Conservation (phyloP, 2,329 filamentous ascomycete species). For the Nemania diffusa region DNA sequence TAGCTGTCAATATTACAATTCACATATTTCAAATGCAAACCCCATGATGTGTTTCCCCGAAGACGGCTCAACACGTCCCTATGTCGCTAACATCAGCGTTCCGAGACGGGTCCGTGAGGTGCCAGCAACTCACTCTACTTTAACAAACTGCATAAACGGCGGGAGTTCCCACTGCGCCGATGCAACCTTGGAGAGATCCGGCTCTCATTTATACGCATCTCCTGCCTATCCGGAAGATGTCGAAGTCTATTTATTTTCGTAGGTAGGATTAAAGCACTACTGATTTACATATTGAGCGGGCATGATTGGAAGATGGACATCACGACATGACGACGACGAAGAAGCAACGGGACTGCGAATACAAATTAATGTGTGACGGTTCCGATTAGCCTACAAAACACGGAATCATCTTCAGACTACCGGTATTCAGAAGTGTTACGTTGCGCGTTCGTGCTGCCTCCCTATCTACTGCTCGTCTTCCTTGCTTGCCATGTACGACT, state of each 20-base stretch:
- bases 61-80: constrained; percentile 1
- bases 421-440: constrained; percentile 17
- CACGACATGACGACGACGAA: constrained; percentile 29
- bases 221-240: constrained; percentile 32
- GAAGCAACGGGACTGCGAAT: constrained; percentile 27
- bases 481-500: constrained; percentile 15
- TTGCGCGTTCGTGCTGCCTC: constrained; percentile 6
- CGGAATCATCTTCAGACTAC: constrained; percentile 15
- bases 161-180: constrained; percentile 21
- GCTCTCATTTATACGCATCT: constrained; percentile 16
- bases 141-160: constrained; percentile 18
- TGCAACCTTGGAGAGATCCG: constrained; percentile 24
- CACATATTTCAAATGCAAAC: constrained; percentile 16
- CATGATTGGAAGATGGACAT: constrained; percentile 31
- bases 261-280: constrained; percentile 18
- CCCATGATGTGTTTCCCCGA: constrained; percentile 16
- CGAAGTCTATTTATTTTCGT: constrained; percentile 30
- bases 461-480: constrained; percentile 6
- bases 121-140: constrained; percentile 19
- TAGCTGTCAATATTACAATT: constrained; percentile 1
- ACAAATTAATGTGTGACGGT: constrained; percentile 28
- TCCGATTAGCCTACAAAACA: constrained; percentile 29
- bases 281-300: constrained; percentile 9
- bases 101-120: constrained; percentile 22
- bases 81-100: constrained; percentile 13